These are phyloP conservation scores for Ophiosphaerella herpotricha DNA, from an alignment of 2,329 filamentous ascomycete genomes.

Conservation along the genomic window DNA sequence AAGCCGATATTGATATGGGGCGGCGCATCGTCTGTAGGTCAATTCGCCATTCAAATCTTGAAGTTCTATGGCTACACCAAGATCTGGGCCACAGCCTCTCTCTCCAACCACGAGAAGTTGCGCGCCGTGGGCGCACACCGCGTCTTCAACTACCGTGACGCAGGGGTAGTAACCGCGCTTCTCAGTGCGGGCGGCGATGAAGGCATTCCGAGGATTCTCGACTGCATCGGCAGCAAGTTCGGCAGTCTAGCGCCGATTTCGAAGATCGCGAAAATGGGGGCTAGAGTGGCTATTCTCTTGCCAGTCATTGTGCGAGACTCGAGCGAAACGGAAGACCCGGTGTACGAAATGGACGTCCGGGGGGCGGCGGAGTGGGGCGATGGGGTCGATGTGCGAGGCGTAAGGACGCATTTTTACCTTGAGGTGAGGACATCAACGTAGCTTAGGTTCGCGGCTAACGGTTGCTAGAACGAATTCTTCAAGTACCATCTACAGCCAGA, in stretches of 20 bases:
- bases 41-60: slow-evolving; percentile 50
- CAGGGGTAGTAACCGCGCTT: slow-evolving; percentile 38
- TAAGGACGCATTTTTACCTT: slow-evolving; percentile 61
- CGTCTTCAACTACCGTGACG: slow-evolving; percentile 49
- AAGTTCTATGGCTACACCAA: slow-evolving; percentile 48
- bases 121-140: slow-evolving; percentile 43
- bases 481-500: slow-evolving; percentile 60
- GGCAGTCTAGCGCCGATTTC: slow-evolving; percentile 47
- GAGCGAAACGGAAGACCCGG: slow-evolving; percentile 52
- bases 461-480: slow-evolving; percentile 58
- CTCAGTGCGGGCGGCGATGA: slow-evolving; percentile 9
- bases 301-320: slow-evolving; percentile 63
- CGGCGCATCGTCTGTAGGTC: slow-evolving; percentile 50
- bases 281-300: slow-evolving; percentile 62
- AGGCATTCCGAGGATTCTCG: slow-evolving; percentile 35
- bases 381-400: slow-evolving; percentile 59
- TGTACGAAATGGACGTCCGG: slow-evolving; percentile 60
- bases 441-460: slow-evolving; percentile 1
- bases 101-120: slow-evolving; percentile 46
- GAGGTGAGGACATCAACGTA: slow-evolving; percentile 43
- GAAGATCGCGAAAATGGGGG: slow-evolving; percentile 55
- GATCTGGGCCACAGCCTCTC: slow-evolving; percentile 46
- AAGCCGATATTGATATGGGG: slow-evolving; percentile 51
- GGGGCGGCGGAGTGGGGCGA: slow-evolving; percentile 55
- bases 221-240: slow-evolving; percentile 40